A percentile compares a stretch with the other conserved stretches of the same genome.
These are phyloP conservation scores for Senna siamea DNA, from an alignment of 306 rosid genomes.

Conservation along the genomic window DNA sequence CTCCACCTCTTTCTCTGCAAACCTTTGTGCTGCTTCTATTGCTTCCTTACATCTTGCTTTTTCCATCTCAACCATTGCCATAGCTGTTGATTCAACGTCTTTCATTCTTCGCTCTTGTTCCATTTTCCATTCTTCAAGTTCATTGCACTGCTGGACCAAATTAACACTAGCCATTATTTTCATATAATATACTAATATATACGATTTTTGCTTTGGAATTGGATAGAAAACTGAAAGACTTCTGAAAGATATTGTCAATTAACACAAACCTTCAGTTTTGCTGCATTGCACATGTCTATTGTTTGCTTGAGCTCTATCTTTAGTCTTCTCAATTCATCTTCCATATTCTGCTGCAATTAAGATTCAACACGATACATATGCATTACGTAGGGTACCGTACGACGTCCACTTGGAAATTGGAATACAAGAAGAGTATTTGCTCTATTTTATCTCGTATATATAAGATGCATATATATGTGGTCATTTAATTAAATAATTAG, in stretches of 20 bases:
- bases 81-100: constrained; percentile 21
- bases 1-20: constrained; percentile 30
- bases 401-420: too few species aligned
- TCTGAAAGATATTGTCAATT: too few species aligned
- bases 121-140: constrained; percentile 38
- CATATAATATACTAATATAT: too few species aligned
- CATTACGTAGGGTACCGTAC: too few species aligned
- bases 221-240: too few species aligned
- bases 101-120: constrained; percentile 35
- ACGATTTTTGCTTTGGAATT: too few species aligned
- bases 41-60: constrained; percentile 25
- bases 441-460: too few species aligned
- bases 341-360: constrained; percentile 38
- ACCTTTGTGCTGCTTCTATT: constrained; percentile 33
- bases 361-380: too few species aligned
- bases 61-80: not conserved
- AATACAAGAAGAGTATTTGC: too few species aligned
- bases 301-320: constrained; percentile 39
- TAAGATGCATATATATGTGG: too few species aligned
- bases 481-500: too few species aligned
- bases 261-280: constrained; percentile 47
- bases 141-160: constrained; percentile 24
- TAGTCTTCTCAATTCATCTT: constrained; percentile 40
- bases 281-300: constrained; percentile 38
- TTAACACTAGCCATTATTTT: too few species aligned